These are phyloP conservation scores for Aspergillus incahuasiensis DNA, from an alignment of 495 filamentous ascomycete species.

Conservation along the genomic window DNA sequence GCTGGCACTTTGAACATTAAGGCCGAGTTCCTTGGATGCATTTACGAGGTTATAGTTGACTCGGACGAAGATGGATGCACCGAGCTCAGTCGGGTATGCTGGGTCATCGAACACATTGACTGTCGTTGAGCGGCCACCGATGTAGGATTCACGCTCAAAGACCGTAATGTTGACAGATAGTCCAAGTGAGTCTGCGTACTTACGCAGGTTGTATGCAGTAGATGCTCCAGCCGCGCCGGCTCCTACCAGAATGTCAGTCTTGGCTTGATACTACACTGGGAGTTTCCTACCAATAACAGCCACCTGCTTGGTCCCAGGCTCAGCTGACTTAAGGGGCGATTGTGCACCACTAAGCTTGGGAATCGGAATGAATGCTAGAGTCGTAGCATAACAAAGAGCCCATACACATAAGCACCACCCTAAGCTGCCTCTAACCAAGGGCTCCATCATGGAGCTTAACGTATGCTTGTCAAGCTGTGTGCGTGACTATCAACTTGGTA, in stretches of 20 bases:
- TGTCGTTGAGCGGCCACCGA: constrained; percentile 88
- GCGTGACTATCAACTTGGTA: background rate
- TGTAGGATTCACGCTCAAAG: constrained; percentile 73
- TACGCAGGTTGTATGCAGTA: constrained; percentile 73
- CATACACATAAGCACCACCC: constrained; percentile 5
- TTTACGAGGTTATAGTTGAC: constrained; percentile 78
- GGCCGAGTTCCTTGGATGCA: constrained; percentile 67
- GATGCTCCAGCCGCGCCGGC: constrained; percentile 88
- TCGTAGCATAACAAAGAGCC: constrained; percentile 7
- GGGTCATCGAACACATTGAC: constrained; percentile 73
- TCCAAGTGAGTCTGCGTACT: constrained; percentile 55
- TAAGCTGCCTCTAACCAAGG: background rate
- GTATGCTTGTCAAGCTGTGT: background rate
- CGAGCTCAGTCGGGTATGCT: constrained; percentile 72
- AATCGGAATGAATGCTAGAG: constrained; percentile 15
- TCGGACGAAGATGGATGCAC: constrained; percentile 87
- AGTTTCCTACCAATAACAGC: constrained; percentile 43
- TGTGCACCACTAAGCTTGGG: constrained; percentile 20
- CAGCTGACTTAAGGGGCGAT: constrained; percentile 20
- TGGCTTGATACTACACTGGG: background rate
- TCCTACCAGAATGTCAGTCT: constrained; percentile 46
- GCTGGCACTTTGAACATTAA: constrained; percentile 42
- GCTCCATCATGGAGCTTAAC: constrained; percentile 6
- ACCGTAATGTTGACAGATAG: constrained; percentile 72
- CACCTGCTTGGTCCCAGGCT: constrained; percentile 32